Conservation (phyloP, 192 early-diverging fungal genomes). For the Dispira parvispora region DNA sequence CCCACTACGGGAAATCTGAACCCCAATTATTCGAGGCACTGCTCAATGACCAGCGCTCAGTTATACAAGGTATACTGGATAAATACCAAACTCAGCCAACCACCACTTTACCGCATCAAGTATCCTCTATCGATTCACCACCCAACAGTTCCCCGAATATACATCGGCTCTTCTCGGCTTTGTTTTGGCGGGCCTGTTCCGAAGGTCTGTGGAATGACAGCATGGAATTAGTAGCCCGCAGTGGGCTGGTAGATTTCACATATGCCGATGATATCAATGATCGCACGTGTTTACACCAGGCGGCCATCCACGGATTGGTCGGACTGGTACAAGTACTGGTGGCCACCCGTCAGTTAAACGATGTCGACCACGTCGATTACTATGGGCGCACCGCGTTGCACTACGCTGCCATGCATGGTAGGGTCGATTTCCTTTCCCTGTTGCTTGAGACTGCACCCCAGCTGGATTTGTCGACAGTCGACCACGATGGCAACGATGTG, state of each 20-base stretch:
- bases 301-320: slow-evolving; percentile 41
- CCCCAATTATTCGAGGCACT: no score
- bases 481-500: slow-evolving; percentile 82
- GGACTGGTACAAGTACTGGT: neutral
- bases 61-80: no score
- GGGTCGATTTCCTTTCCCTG: slow-evolving; percentile 44
- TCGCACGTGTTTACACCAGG: slow-evolving; percentile 76
- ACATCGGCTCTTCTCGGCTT: slow-evolving; percentile 31
- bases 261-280: slow-evolving; percentile 88
- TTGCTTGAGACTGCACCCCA: slow-evolving; percentile 26
- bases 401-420: slow-evolving; percentile 88
- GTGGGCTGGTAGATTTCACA: slow-evolving; percentile 53
- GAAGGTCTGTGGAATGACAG: slow-evolving; percentile 16
- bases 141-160: no score
- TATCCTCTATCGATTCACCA: no score
- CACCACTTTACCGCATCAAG: no score
- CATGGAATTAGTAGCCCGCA: slow-evolving; percentile 30
- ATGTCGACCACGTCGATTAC: slow-evolving; percentile 54
- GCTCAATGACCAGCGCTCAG: no score
- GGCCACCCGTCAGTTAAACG: neutral
- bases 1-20: no score
- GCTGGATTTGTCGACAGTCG: slow-evolving; percentile 36
- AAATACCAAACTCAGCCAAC: no score
- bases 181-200: slow-evolving; percentile 57
- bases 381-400: slow-evolving; percentile 83